phyloP scores from a whole-genome alignment of 768 basidiomycete species.

The Hygrophorus russula region DNA sequence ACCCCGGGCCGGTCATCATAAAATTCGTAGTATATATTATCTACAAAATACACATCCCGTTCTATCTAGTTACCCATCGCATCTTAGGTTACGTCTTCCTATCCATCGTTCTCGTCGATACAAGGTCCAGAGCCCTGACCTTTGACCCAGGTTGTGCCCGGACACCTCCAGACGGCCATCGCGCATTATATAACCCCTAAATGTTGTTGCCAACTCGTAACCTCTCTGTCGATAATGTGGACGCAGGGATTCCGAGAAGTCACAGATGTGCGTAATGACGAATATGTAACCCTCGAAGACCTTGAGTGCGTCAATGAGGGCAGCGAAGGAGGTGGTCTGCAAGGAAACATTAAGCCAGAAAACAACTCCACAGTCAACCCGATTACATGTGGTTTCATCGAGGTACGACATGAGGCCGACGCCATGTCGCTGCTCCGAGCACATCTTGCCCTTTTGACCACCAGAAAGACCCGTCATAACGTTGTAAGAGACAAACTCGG shows the following conservation, averaged over 20 bases:
- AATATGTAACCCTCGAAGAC: constrained; percentile 97
- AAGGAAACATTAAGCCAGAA: constrained; percentile 8
- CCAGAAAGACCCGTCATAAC: constrained; percentile 98
- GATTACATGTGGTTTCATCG: constrained; percentile 76
- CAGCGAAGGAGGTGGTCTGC: constrained; percentile 96
- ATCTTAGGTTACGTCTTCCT: constrained; percentile 87
- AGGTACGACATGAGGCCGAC: constrained; percentile 92
- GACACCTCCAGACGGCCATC: constrained; percentile 94
- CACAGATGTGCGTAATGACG: constrained; percentile 94
- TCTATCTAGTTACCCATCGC: constrained; percentile 99
- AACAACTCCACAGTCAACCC: background rate
- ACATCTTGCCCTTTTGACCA: constrained; percentile 99
- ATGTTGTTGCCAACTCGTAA: background rate
- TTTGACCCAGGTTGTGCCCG: constrained; percentile 99
- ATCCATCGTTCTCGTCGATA: constrained; percentile 89
- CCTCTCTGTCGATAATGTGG: background rate
- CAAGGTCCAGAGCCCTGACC: constrained; percentile 92
- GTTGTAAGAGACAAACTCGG: constrained; percentile 99
- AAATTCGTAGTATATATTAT: too few species aligned
- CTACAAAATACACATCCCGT: too few species aligned
- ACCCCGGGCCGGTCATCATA: too few species aligned
- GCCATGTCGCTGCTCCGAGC: constrained; percentile 97
- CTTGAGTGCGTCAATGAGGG: constrained; percentile 97
- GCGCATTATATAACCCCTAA: constrained; percentile 93
- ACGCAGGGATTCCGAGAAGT: constrained; percentile 96